Percentiles rank a stretch among this genome's conserved stretches.
Conservation (phyloP, 2,329 filamentous ascomycete genomes). For the Alternaria angustiovoidea region DNA sequence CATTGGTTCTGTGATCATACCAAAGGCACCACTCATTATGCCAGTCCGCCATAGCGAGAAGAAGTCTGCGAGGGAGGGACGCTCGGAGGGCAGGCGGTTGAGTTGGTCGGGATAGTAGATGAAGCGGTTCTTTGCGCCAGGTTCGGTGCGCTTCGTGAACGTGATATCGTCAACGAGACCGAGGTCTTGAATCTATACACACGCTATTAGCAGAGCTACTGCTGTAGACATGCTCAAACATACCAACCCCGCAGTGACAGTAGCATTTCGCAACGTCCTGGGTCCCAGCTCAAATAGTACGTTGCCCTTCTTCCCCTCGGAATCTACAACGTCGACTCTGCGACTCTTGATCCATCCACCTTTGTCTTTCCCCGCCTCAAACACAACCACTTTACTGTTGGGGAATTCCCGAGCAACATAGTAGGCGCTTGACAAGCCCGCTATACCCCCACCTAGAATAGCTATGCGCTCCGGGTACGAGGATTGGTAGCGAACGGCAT, state of each 20-base stretch:
- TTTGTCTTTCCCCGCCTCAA: conserved; percentile 73
- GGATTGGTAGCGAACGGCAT: conserved; percentile 24
- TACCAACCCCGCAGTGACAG: conserved; percentile 76
- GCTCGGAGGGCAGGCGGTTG: conserved; percentile 55
- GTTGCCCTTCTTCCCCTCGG: conserved; percentile 41
- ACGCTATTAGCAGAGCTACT: conserved; percentile 15
- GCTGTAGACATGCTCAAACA: conserved; percentile 28
- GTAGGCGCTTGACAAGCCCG: conserved; percentile 65
- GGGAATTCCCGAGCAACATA: conserved; percentile 76
- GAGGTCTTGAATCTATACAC: conserved; percentile 64
- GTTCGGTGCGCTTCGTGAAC: conserved; percentile 59
- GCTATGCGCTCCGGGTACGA: conserved; percentile 52
- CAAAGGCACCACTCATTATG: conserved; percentile 60
- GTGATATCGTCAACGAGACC: conserved; percentile 65
- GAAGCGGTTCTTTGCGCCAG: conserved; percentile 71
- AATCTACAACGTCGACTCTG: conserved; percentile 66
- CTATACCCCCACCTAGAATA: conserved; percentile 62
- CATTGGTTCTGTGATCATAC: conserved; percentile 49
- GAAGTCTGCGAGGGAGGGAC: conserved; percentile 36
- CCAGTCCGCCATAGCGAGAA: conserved; percentile 60
- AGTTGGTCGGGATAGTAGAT: conserved; percentile 89
- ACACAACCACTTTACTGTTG: conserved; percentile 77
- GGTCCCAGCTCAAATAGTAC: conserved; percentile 87
- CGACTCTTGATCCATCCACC: conserved; percentile 87
- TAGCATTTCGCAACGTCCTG: conserved; percentile 75